Evolutionary conservation across 352 stramenopile genomes (phyloP), one percentile per base, ranked within the genome.

Genomic region (Pythium sukuiense): DNA sequence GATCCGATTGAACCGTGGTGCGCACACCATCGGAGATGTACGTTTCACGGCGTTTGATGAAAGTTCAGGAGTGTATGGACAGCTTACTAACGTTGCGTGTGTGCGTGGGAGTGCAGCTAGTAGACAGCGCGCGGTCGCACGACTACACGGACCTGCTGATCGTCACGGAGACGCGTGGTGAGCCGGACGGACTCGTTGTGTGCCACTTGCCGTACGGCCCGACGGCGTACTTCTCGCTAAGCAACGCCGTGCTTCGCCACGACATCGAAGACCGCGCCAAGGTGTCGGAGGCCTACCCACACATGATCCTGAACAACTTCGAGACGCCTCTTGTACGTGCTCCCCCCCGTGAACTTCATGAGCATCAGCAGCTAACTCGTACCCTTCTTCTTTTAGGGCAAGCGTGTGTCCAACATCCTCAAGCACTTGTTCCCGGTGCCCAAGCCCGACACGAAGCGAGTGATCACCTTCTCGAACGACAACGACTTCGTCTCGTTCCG

Each of bases 401-500:
- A 97, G 69, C 92, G 98, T 49, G 92, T 99, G 33, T 88, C 89
- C 56, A 99, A 98, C 74, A 98, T 99, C 73, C 82, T 99, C 6
- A 99, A 99, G 80, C 97, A 99, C 77, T 73, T 99, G 32, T 99
- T 99, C 74, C 98, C 98, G 0, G 96, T 99, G 43, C 97, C 97
- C 4, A 98, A 99, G 74, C 63, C 85, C 20, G 98, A 99, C 73
- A 93, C 96, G 27, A 97, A 97, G 74, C 90, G 98, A 49, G 92
- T 99, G 4, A 96, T 99, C 45, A 99, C 97, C 35, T 98, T 99
- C 67, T 93, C 89, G 18, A 99, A 99, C 77, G 83, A 99, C 67
- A 95, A 98, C 70, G 98, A 99, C 82, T 99, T 98, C 72, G 97
- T 99, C 68, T 99, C 92, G 26, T 99, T 99, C 80, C 94, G 98